Conservation (phyloP, 78 protist species). For the Bigelowiella natans region DNA sequence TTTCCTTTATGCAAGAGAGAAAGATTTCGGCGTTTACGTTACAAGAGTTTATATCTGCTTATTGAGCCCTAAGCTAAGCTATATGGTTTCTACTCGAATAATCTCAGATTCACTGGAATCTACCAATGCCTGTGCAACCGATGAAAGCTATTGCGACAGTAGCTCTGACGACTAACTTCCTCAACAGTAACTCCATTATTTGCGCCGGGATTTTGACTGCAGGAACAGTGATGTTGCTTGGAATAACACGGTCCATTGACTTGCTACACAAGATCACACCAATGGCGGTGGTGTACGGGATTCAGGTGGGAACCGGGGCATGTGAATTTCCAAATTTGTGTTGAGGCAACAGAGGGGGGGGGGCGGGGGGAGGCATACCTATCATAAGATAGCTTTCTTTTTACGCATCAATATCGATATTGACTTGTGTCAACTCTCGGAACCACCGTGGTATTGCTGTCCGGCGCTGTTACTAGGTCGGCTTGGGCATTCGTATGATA, state of each 20-base stretch:
- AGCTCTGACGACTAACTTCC: neutral
- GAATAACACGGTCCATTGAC: neutral
- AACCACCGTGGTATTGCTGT: too few species aligned
- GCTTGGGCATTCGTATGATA: neutral
- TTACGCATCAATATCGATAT: neutral
- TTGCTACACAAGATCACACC: neutral
- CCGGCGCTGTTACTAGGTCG: too few species aligned
- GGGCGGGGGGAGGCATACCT: too few species aligned
- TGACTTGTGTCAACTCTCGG: neutral
- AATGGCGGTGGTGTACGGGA: neutral
- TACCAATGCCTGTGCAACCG: constrained; percentile 25
- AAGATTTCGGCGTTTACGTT: too few species aligned
- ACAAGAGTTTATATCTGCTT: too few species aligned
- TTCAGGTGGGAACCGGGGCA: constrained; percentile 29
- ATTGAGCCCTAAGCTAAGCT: too few species aligned
- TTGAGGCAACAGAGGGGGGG: too few species aligned
- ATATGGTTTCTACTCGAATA: too few species aligned
- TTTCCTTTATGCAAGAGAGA: too few species aligned
- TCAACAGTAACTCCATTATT: neutral
- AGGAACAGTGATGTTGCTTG: neutral
- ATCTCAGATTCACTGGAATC: neutral
- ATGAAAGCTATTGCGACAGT: constrained; percentile 28
- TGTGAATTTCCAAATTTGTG: too few species aligned
- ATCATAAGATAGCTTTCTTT: neutral
- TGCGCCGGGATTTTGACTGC: neutral